phyloP scores from a whole-genome alignment of 2,329 filamentous ascomycete genomes.

The Exserohilum rostratum region DNA sequence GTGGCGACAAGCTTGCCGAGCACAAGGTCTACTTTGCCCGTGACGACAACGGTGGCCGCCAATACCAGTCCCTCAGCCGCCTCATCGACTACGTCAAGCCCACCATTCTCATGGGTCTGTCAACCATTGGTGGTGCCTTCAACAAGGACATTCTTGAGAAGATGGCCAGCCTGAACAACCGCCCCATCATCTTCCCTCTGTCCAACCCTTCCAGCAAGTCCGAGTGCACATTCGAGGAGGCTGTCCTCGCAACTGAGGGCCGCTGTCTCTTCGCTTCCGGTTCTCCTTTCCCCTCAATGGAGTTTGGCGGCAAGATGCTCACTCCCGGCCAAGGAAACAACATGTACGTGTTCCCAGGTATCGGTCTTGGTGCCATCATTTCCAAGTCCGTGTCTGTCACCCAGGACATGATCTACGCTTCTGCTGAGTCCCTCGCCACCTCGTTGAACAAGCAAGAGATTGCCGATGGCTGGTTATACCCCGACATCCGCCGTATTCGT shows the following conservation, averaged over 20 bases:
- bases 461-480: conserved; percentile 85
- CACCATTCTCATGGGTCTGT: conserved; percentile 91
- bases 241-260: conserved; percentile 87
- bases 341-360: conserved; percentile 95
- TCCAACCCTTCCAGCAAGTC: conserved; percentile 97
- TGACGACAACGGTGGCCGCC: conserved; percentile 67
- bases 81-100: conserved; percentile 95
- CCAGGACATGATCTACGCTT: conserved; percentile 96
- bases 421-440: conserved; percentile 78
- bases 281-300: conserved; percentile 81
- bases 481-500: conserved; percentile 85
- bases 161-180: conserved; percentile 67
- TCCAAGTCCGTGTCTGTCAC: conserved; percentile 86
- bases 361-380: conserved; percentile 91
- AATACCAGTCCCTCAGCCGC: conserved; percentile 80
- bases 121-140: conserved; percentile 93
- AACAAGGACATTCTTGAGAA: conserved; percentile 79
- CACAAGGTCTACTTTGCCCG: conserved; percentile 77
- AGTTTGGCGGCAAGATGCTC: conserved; percentile 53
- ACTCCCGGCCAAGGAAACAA: conserved; percentile 72
- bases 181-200: conserved; percentile 82
- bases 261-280: conserved; percentile 93
- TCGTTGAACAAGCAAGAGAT: conserved; percentile 82
- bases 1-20: conserved; percentile 90
- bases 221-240: conserved; percentile 96